Evolutionary conservation across 2,329 filamentous ascomycete species (phyloP).

Genomic region (Beauveria caledonica): DNA sequence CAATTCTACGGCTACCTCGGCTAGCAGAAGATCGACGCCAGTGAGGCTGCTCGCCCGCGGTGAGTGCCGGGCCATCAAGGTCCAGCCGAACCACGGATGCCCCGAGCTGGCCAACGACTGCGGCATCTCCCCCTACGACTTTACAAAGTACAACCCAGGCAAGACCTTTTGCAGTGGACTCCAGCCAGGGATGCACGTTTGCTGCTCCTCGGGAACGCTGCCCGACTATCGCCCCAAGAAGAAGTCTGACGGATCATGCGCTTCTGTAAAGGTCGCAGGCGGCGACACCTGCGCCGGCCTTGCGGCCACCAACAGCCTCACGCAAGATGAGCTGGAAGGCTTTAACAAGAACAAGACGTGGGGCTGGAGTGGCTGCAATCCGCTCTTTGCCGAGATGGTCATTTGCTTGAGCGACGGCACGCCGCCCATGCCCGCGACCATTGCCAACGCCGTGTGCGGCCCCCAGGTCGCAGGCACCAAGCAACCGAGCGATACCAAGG

Average conservation of each 20-base stretch:
- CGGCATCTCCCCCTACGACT: conserved; percentile 28
- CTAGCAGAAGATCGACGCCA: too few species aligned
- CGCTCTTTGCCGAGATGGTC: conserved; percentile 9
- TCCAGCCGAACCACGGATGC: conserved; percentile 15
- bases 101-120: conserved; percentile 15
- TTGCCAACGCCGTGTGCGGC: conserved; percentile 17
- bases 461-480: conserved; percentile 18
- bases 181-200: conserved; percentile 24
- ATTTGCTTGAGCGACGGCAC: conserved; percentile 18
- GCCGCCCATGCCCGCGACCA: conserved; percentile 16
- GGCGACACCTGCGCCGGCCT: conserved; percentile 27
- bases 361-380: conserved; percentile 17
- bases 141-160: conserved; percentile 25
- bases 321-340: conserved; percentile 13
- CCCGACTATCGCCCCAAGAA: conserved; percentile 27
- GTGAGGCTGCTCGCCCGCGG: not conserved
- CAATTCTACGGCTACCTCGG: too few species aligned
- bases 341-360: conserved; percentile 22
- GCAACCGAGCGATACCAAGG: conserved; percentile 8
- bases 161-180: conserved; percentile 25
- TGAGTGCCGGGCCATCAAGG: not conserved
- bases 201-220: conserved; percentile 27
- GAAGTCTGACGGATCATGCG: conserved; percentile 27
- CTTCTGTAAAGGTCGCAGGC: conserved; percentile 21
- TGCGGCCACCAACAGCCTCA: conserved; percentile 16